Evolutionary conservation across 2,329 filamentous ascomycete genomes (phyloP).

Genomic region (Rachicladosporium sp.): DNA sequence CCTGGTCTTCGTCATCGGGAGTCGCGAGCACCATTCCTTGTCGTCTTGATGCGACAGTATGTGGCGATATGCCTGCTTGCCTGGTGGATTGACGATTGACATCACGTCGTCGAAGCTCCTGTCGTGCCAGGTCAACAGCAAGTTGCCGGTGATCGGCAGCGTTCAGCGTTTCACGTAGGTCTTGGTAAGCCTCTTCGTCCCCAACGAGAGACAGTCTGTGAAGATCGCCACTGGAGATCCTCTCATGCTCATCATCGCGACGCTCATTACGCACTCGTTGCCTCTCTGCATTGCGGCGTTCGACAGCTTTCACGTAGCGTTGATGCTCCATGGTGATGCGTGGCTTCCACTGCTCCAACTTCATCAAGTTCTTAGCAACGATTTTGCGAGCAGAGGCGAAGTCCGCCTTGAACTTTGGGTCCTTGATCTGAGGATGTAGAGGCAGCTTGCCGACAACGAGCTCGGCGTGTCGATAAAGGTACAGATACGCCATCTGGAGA

Average conservation of each 20-base stretch:
- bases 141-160: constrained; percentile 61
- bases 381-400: constrained; percentile 47
- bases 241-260: constrained; percentile 7
- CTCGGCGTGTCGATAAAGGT: constrained; percentile 78
- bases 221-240: constrained; percentile 6
- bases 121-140: constrained; percentile 62
- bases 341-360: constrained; percentile 69
- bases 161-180: constrained; percentile 36
- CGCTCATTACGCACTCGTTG: constrained; percentile 13
- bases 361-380: constrained; percentile 51
- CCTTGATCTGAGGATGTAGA: constrained; percentile 62
- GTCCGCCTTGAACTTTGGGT: constrained; percentile 44
- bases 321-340: constrained; percentile 59
- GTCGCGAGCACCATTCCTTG: constrained; percentile 14
- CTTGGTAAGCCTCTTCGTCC: constrained; percentile 5
- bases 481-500: constrained; percentile 75
- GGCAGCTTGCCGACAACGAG: constrained; percentile 68
- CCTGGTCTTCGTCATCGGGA: too few species aligned
- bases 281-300: constrained; percentile 24
- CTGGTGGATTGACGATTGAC: constrained; percentile 38
- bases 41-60: constrained; percentile 16
- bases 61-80: constrained; percentile 44
- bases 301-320: constrained; percentile 48
- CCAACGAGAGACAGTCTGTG: constrained; percentile 9
- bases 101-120: constrained; percentile 58